Evolutionary conservation across 2,329 filamentous ascomycete genomes (phyloP).

Genomic region (Aspergillus spinulosporus): DNA sequence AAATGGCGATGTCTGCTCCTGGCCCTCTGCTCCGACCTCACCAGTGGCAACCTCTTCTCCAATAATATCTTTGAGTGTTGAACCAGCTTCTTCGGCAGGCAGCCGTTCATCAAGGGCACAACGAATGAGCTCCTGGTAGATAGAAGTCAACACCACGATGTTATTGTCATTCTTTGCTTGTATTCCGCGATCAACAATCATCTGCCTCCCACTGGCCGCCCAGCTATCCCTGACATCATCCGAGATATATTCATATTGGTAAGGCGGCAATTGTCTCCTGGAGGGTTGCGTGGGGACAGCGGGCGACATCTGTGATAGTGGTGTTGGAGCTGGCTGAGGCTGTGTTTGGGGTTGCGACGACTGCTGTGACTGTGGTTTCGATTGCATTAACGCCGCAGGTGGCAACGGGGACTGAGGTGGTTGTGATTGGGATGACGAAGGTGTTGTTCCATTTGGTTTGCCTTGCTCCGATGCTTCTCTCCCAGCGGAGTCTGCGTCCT

Average conservation of each 20-base stretch:
- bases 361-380: constrained; percentile 19
- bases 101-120: constrained; percentile 72
- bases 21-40: constrained; percentile 49
- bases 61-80: constrained; percentile 71
- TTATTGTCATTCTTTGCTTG: constrained; percentile 69
- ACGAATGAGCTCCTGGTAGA: constrained; percentile 84
- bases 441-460: constrained; percentile 31
- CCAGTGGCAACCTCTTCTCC: constrained; percentile 54
- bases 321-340: constrained; percentile 21
- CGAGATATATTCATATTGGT: constrained; percentile 75
- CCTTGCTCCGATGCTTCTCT: constrained; percentile 31
- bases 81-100: constrained; percentile 67
- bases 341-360: constrained; percentile 21
- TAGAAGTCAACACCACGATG: constrained; percentile 63
- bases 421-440: constrained; percentile 20
- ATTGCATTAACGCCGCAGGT: constrained; percentile 14
- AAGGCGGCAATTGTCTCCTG: constrained; percentile 43
- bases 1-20: constrained; percentile 41
- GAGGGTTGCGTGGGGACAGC: constrained; percentile 20
- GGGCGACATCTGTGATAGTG: constrained; percentile 18
- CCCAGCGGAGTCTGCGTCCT: constrained; percentile 27
- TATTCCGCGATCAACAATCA: constrained; percentile 65
- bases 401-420: constrained; percentile 27
- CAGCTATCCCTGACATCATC: constrained; percentile 68
- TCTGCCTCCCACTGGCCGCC: constrained; percentile 65